Evolutionary conservation across 1,284 basidiomycete genomes (phyloP).

Genomic region (Cerrena zonata): DNA sequence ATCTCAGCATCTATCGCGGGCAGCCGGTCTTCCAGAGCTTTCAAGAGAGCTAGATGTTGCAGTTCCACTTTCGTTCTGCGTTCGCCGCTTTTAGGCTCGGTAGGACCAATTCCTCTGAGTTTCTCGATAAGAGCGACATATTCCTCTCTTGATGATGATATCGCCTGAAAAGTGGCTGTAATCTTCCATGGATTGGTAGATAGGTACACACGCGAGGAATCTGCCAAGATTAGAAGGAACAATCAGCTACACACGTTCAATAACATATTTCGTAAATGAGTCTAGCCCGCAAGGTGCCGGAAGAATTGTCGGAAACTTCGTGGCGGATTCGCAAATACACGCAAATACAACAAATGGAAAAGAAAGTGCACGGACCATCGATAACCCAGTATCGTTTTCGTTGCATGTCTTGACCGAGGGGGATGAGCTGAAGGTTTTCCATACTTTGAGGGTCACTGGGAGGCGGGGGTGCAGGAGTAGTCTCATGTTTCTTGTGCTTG

Average conservation of each 20-base stretch:
- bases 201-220: slow-evolving; percentile 71
- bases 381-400: slow-evolving; percentile 74
- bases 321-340: slow-evolving; percentile 57
- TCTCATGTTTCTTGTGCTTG: slow-evolving; percentile 74
- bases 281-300: slow-evolving; percentile 38
- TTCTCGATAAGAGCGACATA: slow-evolving; percentile 57
- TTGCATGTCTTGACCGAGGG: slow-evolving; percentile 65
- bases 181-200: slow-evolving; percentile 85
- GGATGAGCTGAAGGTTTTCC: slow-evolving; percentile 55
- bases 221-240: slow-evolving; percentile 39
- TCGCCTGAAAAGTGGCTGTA: slow-evolving; percentile 62
- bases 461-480: slow-evolving; percentile 45
- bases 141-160: slow-evolving; percentile 65
- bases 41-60: slow-evolving; percentile 55
- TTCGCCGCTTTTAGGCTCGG: slow-evolving; percentile 40
- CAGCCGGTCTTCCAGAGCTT: slow-evolving; percentile 54
- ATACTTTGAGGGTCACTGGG: slow-evolving; percentile 55
- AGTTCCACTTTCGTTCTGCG: slow-evolving; percentile 50
- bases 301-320: slow-evolving; percentile 31
- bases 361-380: slow-evolving; percentile 68
- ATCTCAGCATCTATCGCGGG: slow-evolving; percentile 63
- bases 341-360: slow-evolving; percentile 28
- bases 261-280: slow-evolving; percentile 19
- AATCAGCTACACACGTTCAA: slow-evolving; percentile 19
- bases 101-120: slow-evolving; percentile 49